Conservation (phyloP, 2,329 filamentous ascomycete genomes). For the Phoma sp. region DNA sequence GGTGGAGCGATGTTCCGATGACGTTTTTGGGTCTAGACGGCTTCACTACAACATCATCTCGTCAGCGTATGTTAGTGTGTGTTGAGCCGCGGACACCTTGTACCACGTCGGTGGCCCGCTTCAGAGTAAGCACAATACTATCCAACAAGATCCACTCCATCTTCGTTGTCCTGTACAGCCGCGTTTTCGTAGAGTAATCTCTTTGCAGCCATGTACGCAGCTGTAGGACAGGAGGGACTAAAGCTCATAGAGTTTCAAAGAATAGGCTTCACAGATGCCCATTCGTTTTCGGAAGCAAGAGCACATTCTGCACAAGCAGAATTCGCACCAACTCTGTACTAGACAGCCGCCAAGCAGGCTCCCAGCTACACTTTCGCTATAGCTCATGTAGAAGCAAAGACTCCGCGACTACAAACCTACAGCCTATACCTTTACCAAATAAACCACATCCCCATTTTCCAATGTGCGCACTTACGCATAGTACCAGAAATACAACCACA, state of each 20-base stretch:
- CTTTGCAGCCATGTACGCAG: not conserved
- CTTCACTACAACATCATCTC: slow-evolving; percentile 9
- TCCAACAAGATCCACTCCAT: not conserved
- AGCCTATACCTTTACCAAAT: not conserved
- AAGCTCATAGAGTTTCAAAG: not conserved
- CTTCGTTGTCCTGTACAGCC: not conserved
- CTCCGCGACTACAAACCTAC: too few species aligned
- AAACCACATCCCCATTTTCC: not conserved
- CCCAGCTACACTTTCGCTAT: too few species aligned
- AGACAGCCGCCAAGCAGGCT: too few species aligned
- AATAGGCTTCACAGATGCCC: not conserved
- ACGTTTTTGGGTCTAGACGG: slow-evolving; percentile 3
- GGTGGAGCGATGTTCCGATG: slow-evolving; percentile 3
- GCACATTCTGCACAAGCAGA: too few species aligned
- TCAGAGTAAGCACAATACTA: not conserved
- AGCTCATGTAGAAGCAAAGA: too few species aligned
- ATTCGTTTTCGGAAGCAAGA: too few species aligned
- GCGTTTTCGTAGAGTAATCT: not conserved
- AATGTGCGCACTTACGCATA: not conserved
- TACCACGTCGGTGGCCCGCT: not conserved
- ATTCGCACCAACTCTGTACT: too few species aligned
- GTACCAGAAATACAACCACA: not conserved
- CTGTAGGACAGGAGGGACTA: not conserved
- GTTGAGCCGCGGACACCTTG: not conserved
- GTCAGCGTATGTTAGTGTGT: not conserved